Evolutionary conservation across 225 moss, liverwort and hornwort species (phyloP), one percentile per base, ranked within the genome.

Genomic region (Polytrichum formosum): DNA sequence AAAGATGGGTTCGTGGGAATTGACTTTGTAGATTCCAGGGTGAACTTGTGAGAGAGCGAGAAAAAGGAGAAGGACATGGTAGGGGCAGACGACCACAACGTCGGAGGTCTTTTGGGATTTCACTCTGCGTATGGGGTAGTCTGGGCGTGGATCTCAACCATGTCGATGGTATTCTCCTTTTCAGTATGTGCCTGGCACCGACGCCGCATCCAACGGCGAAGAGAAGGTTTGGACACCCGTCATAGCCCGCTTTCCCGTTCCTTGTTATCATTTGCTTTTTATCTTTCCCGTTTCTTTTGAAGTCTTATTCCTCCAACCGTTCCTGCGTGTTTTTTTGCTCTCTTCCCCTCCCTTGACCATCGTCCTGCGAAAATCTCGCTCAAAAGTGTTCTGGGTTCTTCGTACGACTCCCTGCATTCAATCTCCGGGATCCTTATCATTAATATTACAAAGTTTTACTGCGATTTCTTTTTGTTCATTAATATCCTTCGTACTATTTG

Each of bases 131-230:
- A 74, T 54, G 74, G 81, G 54, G 76, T 84, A 70, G 23, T 75
- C 75, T 87, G 87, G 84, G 79, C 79, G 62, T 87, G 79, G 79
- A 67, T 84, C 53, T 81, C 87, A 76, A 84, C 87, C 61, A 72
- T 75, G 84, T 79, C 77, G 74, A 79, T 87, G 81, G 62, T 84
- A 62, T 67, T 84, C 16, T 81, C 83, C 7, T 74, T 87, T 26
- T 84, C 83, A 69, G 83, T 74, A 37, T 87, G 87, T 79, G 84
- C 87, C 74, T 87, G 87, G 87, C 84, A 87, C 81, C 74, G 87
- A 61, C 81, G 87, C 17, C 87, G 87, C 59, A 87, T 87, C 81
- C 87, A 87, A 62, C 84, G 84, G 46, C 87, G 84, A 56, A 72
- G 87, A 72, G 87, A 87, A 87, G 87, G 87, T 87, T 66, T 61